Evolutionary conservation across 116 monocot genomes (phyloP).

Genomic region (Zostera marina): DNA sequence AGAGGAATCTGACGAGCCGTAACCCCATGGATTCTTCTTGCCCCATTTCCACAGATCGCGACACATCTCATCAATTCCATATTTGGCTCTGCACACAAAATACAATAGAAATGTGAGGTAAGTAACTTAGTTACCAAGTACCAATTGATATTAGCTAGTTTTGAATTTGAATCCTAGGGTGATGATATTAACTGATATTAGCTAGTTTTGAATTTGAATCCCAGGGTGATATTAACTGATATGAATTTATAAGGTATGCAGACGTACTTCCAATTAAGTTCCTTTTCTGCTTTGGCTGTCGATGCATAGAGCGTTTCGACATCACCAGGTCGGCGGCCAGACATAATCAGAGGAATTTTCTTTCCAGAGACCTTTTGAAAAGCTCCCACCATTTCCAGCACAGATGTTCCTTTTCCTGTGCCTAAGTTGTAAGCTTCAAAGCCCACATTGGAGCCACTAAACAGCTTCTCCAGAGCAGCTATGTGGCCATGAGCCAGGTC

Average conservation of each 20-base stretch:
- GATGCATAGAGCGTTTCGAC: constrained; percentile 70
- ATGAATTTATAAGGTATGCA: not conserved
- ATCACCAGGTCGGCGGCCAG: constrained; percentile 68
- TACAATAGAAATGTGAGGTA: not conserved
- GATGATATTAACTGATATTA: no score
- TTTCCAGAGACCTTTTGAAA: constrained; percentile 92
- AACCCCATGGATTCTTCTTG: constrained; percentile 41
- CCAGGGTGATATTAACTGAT: not conserved
- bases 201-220: no score
- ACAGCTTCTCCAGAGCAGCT: constrained; percentile 59
- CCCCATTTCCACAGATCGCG: constrained; percentile 53
- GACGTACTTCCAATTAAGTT: constrained; percentile 74
- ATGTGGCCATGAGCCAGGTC: constrained; percentile 89
- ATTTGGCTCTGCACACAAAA: constrained; percentile 23
- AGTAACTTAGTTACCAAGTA: not conserved
- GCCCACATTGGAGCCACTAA: constrained; percentile 40
- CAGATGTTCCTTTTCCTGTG: constrained; percentile 88
- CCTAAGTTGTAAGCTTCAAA: constrained; percentile 86
- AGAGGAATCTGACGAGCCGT: constrained; percentile 6
- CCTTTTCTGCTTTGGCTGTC: constrained; percentile 64
- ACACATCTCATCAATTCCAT: constrained; percentile 38
- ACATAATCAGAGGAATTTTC: constrained; percentile 75
- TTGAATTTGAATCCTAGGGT: no score
- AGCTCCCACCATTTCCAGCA: constrained; percentile 77
- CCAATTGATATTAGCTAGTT: no score